Evolutionary conservation across 2,329 filamentous ascomycete species (phyloP).

Genomic region (Fusarium praegraminearum): DNA sequence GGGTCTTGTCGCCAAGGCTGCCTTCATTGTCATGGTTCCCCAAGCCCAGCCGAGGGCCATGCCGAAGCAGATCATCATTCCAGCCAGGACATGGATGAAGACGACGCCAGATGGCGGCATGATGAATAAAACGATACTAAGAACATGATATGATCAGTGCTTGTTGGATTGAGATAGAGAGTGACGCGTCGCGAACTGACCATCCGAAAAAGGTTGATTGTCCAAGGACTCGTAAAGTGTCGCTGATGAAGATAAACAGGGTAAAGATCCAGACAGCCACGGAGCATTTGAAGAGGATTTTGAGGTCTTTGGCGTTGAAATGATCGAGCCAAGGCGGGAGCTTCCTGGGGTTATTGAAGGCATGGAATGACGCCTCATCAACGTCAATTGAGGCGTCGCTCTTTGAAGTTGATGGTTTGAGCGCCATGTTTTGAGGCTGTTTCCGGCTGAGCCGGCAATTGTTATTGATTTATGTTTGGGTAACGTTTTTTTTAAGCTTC

Average conservation of each 20-base stretch:
- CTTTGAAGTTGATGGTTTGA: neutral
- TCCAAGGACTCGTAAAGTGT: slow-evolving; percentile 31
- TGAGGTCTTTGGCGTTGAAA: slow-evolving; percentile 41
- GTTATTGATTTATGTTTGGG: slow-evolving; percentile 10
- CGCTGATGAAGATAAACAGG: slow-evolving; percentile 36
- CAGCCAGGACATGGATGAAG: slow-evolving; percentile 37
- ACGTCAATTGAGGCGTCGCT: neutral
- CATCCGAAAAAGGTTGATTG: slow-evolving; percentile 30
- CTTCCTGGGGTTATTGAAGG: slow-evolving; percentile 13
- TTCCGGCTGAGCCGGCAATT: neutral
- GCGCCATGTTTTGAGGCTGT: neutral
- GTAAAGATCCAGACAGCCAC: slow-evolving; percentile 42
- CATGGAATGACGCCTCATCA: slow-evolving; percentile 12
- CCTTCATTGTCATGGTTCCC: slow-evolving; percentile 39
- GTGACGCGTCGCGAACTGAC: neutral
- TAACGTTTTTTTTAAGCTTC: neutral
- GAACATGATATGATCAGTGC: neutral
- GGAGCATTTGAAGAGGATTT: slow-evolving; percentile 40
- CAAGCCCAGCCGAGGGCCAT: slow-evolving; percentile 34
- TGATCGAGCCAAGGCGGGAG: slow-evolving; percentile 40
- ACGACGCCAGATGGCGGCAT: slow-evolving; percentile 41
- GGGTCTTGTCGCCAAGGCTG: slow-evolving; percentile 35
- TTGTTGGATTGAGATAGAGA: rapidly evolving
- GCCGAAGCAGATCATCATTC: slow-evolving; percentile 28
- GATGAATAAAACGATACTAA: slow-evolving; percentile 37